phyloP scores from a whole-genome alignment of 352 stramenopile species.

The Peronospora tabacina region DNA sequence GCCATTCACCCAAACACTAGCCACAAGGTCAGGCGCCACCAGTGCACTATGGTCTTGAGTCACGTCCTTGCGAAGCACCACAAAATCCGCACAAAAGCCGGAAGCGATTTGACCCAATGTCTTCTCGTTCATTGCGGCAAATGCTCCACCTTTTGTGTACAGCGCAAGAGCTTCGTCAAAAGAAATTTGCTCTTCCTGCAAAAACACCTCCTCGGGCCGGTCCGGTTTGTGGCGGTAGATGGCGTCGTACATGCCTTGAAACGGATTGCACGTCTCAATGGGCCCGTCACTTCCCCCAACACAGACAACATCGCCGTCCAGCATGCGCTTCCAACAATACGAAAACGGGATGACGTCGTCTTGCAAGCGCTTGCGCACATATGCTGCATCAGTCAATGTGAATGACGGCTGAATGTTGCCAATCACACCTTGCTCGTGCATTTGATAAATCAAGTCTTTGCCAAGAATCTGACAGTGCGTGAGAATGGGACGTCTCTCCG shows the following conservation, averaged over 20 bases:
- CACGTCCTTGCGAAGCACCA: slow-evolving; percentile 58
- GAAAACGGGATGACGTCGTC: slow-evolving; percentile 50
- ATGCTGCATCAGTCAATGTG: slow-evolving; percentile 77
- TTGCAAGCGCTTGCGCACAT: slow-evolving; percentile 67
- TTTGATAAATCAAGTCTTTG: slow-evolving; percentile 55
- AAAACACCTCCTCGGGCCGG: slow-evolving; percentile 41
- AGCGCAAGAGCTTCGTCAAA: slow-evolving; percentile 72
- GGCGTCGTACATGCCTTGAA: slow-evolving; percentile 85
- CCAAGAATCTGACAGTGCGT: slow-evolving; percentile 88
- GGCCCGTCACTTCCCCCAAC: slow-evolving; percentile 78
- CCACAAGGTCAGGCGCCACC: slow-evolving; percentile 41
- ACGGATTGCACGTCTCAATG: slow-evolving; percentile 83
- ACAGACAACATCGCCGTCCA: slow-evolving; percentile 60
- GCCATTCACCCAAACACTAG: slow-evolving; percentile 58
- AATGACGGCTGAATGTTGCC: slow-evolving; percentile 87
- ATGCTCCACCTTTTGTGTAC: slow-evolving; percentile 76
- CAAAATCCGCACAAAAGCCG: slow-evolving; percentile 62
- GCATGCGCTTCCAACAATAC: slow-evolving; percentile 85
- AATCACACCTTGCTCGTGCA: slow-evolving; percentile 72
- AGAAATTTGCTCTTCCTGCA: slow-evolving; percentile 55
- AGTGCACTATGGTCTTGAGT: slow-evolving; percentile 35
- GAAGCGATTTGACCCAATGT: slow-evolving; percentile 42
- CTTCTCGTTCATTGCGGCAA: slow-evolving; percentile 51
- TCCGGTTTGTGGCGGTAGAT: slow-evolving; percentile 64
- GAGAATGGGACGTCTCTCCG: slow-evolving; percentile 65